Base-by-base conservation (phyloP, 805 yeast species). In the Barnettozyma pratensis region DNA sequence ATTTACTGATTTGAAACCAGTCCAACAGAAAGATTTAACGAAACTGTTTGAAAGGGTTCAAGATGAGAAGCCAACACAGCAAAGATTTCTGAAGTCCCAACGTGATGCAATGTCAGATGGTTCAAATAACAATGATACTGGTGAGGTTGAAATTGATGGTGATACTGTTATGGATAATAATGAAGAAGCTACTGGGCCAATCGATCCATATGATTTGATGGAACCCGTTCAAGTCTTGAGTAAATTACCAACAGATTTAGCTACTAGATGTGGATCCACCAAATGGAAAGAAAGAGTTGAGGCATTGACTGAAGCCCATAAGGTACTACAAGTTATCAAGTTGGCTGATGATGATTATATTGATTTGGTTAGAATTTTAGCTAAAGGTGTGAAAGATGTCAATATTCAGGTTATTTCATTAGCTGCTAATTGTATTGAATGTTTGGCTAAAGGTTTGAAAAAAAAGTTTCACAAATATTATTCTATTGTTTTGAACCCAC, bases 271-370 rank as follows among this genome's bases (percentile, higher is more conserved):
- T 32, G 63, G 72, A 1, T 82, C 91, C 2, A 52, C 81, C 0
- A 83, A 85, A 59, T 94, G 99, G 99, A 89, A 90, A 61, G 97
- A 91, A 45, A 75, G 99, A 53, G 89, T 87, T 49, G 97, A 87
- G 56, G 88, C 78, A 0, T 71, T 94, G 48, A 92, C 87, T 42
- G 90, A 81, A 53, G 62, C 75, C 8, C 74, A 72, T 34, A 62
- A 65, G 19, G 67, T 71, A 10, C 68, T 80, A 30, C 67, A 84
- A 40, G 79, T 80, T 2, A 71, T 83, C 41, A 83, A 75, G 54
- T 60, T 83, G 42, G 71, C 70, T n/a, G 73, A 71, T 34, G 87
- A 72, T 46, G 95, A 91, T 62, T 89, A 83, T 64, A 54, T 75
- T 6, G 83, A 75, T 2, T 65, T 91, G n/a, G 67, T 83, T n/a